Base-by-base conservation (phyloP, 441 rosid genomes). In the Francoa sonchifolia region DNA sequence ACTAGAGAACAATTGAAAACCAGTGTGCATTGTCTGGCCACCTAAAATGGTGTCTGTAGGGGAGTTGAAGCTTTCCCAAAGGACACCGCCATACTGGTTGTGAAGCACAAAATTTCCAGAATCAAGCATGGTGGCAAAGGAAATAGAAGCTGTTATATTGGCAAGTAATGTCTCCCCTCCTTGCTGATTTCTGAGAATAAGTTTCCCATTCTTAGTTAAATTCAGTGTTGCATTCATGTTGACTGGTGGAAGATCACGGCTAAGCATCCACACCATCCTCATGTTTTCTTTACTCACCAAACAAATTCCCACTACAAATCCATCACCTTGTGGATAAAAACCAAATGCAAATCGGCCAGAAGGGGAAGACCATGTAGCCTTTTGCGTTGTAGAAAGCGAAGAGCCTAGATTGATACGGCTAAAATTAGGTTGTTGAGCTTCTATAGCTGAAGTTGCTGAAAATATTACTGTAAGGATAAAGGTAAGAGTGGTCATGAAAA, bases 301-400 rank as follows among this genome's bases (percentile, higher is more conserved):
- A 46, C 57, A 63, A 28, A 71, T 1, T 1, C 67, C 72, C 0
- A 53, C 48, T 9, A 8, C 39, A 39, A 50, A 60, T 21, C 52
- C 47, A 6, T 20, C n/a, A 25, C 50, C 54, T 38, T 38, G 50
- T 5, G 0, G 22, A 15, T 51, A 60, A 45, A 71, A 64, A 11
- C 76, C 70, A 0, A 71, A 66, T 27, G 67, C 67, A 1, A 31
- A 71, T 9, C 60, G 56, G 17, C 70, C 54, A 1, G 68, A 63
- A 47, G 64, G 59, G 1, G 73, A 71, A 4, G 10, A 23, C 73
- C 63, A 67, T 4, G 57, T 22, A 2, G 62, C 1, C 39, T 32
- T 38, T 1, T 15, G 11, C 9, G 45, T 48, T 6, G 76, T 63
- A 22, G 39, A 45, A 15, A 65, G 42, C 21, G 52, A 46, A 39